phyloP scores from a whole-genome alignment of 768 basidiomycete genomes.

The Pholiota conissans region DNA sequence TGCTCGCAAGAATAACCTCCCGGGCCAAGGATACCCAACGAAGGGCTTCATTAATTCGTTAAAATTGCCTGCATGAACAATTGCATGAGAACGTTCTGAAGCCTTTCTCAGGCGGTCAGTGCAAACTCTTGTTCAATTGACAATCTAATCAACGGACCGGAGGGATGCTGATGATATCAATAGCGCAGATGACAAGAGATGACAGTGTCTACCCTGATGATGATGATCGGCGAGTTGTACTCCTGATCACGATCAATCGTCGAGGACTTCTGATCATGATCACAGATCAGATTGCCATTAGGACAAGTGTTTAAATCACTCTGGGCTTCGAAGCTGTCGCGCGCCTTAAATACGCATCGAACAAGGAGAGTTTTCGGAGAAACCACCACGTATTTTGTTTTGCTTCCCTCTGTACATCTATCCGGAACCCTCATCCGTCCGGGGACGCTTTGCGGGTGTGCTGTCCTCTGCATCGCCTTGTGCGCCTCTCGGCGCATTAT shows the following conservation, averaged over 20 bases:
- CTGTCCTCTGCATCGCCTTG: constrained; percentile 20
- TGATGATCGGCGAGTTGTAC: constrained; percentile 15
- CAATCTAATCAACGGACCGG: constrained; percentile 8
- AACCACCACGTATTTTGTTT: constrained; percentile 2
- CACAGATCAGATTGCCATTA: constrained; percentile 25
- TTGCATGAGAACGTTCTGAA: background rate
- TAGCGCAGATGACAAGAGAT: constrained; percentile 16
- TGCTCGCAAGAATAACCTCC: background rate
- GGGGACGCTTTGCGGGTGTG: constrained; percentile 34
- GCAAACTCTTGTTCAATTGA: background rate
- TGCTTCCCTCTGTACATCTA: constrained; percentile 3
- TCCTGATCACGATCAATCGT: constrained; percentile 31
- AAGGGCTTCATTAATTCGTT: no score
- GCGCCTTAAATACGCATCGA: constrained; percentile 7
- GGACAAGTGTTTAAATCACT: constrained; percentile 13
- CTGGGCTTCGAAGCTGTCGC: constrained; percentile 1
- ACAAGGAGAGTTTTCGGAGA: background rate
- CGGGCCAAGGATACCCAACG: no score
- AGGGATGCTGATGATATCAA: constrained; percentile 9
- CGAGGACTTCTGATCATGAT: constrained; percentile 33
- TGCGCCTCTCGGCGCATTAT: constrained; percentile 12
- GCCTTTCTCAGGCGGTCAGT: background rate
- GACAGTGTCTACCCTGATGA: constrained; percentile 22
- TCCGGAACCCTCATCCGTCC: constrained; percentile 24
- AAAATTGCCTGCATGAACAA: background rate